Base-by-base conservation (phyloP, 2,329 filamentous ascomycete genomes). In the Chalaropsis ovoidea region DNA sequence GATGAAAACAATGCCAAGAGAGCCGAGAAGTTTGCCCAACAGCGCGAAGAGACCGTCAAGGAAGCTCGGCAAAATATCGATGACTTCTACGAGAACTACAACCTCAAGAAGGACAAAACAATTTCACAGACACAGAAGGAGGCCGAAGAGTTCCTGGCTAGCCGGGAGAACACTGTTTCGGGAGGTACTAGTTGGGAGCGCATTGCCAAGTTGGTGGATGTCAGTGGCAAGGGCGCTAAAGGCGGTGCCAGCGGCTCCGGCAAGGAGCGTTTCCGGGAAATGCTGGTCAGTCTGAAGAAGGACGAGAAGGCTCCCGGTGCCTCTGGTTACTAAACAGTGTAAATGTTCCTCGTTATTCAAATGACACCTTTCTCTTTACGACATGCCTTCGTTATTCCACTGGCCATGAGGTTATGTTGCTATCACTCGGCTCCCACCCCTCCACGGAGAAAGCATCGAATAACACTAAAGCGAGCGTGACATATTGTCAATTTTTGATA, bases 61-160 rank as follows among this genome's bases (percentile, higher is more conserved):
- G 90, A 94, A 71, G 94, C 94, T 11, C 90, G 91, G 73, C 84
- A 92, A 74, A 94, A 95, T 75, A 95, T 99, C 69, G 94, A 99
- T 75, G 94, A 96, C 75, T 99, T 97, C 78, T 99, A 99, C 81
- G 92, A 96, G 74, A 96, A 96, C 77, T 99, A 99, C 81, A 97
- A 97, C 80, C 86, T 88, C 76, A 96, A 96, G 80, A 93, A 94
- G 76, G 94, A 99, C 75, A 97, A 97, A 82, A 85, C 84, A 67
- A 87, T 96, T 70, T 81, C 87, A 24, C 90, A 95, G 79, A 94
- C 93, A 66, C 85, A 87, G 72, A 88, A 89, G 75, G 94, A 99
- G 71, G 94, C 93, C 6, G 93, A 97, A 73, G 86, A 96, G 73
- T 99, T 97, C 76, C 79, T 97, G 60, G 86, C 84, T 65, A 91